Conservation (phyloP, 2,329 filamentous ascomycete genomes). For the Biscogniauxia sp. region DNA sequence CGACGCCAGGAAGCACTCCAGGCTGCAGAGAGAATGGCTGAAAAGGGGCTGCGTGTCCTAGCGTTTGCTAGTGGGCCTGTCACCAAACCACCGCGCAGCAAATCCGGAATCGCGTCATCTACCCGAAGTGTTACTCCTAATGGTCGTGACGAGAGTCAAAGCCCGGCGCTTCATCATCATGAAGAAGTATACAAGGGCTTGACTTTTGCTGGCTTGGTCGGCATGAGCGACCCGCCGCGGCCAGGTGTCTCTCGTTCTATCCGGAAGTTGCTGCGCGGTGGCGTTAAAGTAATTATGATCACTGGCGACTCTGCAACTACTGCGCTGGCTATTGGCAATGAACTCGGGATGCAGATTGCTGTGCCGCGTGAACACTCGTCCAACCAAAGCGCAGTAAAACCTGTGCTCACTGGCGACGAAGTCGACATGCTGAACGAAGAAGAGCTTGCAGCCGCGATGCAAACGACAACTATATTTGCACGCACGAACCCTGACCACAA, state of each 20-base stretch:
- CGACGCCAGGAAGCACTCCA: conserved; percentile 71
- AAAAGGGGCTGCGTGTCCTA: conserved; percentile 84
- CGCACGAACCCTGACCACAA: conserved; percentile 97
- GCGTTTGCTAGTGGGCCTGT: conserved; percentile 87
- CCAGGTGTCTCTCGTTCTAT: conserved; percentile 90
- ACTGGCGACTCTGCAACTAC: conserved; percentile 96
- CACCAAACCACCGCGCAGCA: conserved; percentile 42
- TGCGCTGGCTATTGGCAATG: conserved; percentile 87
- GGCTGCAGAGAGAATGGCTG: conserved; percentile 83
- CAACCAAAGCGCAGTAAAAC: conserved; percentile 59
- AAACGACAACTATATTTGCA: conserved; percentile 90
- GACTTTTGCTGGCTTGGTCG: conserved; percentile 87
- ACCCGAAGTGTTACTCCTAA: conserved; percentile 53
- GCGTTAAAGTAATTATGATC: conserved; percentile 98
- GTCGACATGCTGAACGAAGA: conserved; percentile 88
- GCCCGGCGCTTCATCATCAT: conserved; percentile 41
- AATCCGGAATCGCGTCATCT: conserved; percentile 34
- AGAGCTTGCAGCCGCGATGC: conserved; percentile 80
- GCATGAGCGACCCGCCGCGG: conserved; percentile 95
- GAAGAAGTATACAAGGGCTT: conserved; percentile 81
- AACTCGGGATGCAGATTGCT: conserved; percentile 87
- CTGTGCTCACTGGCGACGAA: conserved; percentile 84
- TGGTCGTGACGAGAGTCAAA: conserved; percentile 37
- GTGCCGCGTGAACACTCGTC: conserved; percentile 48
- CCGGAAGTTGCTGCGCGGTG: conserved; percentile 83